Conservation (phyloP, 1,284 basidiomycete species). For the Rhodofomes roseus region DNA sequence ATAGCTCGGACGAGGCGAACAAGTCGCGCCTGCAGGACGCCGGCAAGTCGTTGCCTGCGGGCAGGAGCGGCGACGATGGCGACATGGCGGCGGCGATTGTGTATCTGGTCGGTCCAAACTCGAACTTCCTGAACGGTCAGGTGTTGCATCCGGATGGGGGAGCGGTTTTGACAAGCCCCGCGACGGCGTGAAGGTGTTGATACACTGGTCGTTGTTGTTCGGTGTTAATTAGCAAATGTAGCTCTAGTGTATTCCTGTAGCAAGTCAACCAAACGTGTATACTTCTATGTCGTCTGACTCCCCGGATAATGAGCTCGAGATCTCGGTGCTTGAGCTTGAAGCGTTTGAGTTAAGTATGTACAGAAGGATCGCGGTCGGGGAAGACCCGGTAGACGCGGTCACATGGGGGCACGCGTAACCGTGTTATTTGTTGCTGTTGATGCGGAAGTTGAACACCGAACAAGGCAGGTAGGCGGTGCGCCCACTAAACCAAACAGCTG, state of each 20-base stretch:
- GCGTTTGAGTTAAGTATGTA: too few species aligned
- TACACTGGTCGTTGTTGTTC: too few species aligned
- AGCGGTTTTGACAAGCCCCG: not conserved
- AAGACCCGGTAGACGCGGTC: not conserved
- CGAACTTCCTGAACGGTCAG: not conserved
- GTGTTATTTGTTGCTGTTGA: conserved; percentile 17
- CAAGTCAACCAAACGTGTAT: too few species aligned
- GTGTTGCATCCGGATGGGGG: not conserved
- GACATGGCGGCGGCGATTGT: not conserved
- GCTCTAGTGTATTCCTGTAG: too few species aligned
- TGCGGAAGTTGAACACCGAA: not conserved
- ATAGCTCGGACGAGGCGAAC: not conserved
- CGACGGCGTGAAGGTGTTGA: too few species aligned
- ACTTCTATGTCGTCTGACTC: too few species aligned
- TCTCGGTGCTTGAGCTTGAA: too few species aligned
- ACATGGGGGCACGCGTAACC: conserved; percentile 6
- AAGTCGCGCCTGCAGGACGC: not conserved
- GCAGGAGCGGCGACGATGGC: not conserved
- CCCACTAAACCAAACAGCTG: conserved; percentile 23
- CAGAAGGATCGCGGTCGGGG: too few species aligned
- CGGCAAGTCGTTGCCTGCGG: not conserved
- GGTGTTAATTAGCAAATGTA: too few species aligned
- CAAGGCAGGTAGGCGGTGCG: conserved; percentile 7
- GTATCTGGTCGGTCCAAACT: not conserved
- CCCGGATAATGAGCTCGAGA: too few species aligned